Conservation (phyloP, 805 yeast genomes). For the Lipomyces japonicus region DNA sequence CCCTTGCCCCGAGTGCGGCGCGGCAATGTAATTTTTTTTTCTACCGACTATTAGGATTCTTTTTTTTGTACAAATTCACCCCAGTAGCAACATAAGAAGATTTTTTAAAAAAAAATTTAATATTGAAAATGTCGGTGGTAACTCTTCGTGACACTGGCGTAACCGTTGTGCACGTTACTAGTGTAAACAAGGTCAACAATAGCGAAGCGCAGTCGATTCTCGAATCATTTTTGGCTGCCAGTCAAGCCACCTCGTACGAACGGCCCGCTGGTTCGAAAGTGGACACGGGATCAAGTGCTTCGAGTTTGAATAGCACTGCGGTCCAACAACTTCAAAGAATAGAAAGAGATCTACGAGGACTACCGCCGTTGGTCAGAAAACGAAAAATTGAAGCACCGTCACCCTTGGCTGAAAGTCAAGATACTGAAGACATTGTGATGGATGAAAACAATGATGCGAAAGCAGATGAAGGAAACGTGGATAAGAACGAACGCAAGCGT, state of each 20-base stretch:
- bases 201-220: conserved; percentile 32
- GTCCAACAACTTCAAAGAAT: conserved; percentile 64
- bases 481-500: conserved; percentile 25
- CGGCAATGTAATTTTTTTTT: no score
- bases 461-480: conserved; percentile 13
- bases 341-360: conserved; percentile 74
- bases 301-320: conserved; percentile 40
- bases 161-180: conserved; percentile 30
- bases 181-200: conserved; percentile 22
- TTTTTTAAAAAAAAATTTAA: not conserved
- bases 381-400: conserved; percentile 14
- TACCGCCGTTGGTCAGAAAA: conserved; percentile 52
- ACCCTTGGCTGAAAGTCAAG: not conserved
- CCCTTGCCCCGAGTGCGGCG: no score
- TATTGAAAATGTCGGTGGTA: conserved; percentile 5
- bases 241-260: no score
- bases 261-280: conserved; percentile 27
- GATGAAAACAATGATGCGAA: not conserved
- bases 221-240: conserved; percentile 34
- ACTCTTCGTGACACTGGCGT: conserved; percentile 20
- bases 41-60: no score
- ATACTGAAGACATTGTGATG: not conserved
- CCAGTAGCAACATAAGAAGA: no score
- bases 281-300: not conserved
- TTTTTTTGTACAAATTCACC: no score